Percentiles rank a stretch among this genome's conserved stretches.
phyloP scores from a whole-genome alignment of 2,329 filamentous ascomycete genomes.

The Fusarium pseudoanthophilum region DNA sequence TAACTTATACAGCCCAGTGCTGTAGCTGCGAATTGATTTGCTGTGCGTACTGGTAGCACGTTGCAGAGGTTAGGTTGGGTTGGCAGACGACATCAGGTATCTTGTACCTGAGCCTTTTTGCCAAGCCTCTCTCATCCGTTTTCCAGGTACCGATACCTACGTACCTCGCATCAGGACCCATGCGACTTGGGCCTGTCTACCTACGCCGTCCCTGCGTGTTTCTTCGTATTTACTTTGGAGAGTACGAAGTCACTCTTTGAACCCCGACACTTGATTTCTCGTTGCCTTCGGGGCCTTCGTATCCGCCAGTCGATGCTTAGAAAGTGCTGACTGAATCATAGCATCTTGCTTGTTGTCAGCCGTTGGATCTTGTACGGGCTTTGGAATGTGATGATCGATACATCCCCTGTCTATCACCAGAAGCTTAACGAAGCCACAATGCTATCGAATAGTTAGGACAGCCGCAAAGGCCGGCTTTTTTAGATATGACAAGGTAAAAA shows the following conservation, averaged over 20 bases:
- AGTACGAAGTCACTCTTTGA: conserved; percentile 25
- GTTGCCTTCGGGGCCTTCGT: conserved; percentile 26
- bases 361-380: conserved; percentile 13
- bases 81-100: conserved; percentile 23
- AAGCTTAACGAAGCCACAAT: background rate
- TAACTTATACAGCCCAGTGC: background rate
- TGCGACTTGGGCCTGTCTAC: conserved; percentile 35
- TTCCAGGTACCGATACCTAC: conserved; percentile 39
- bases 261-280: conserved; percentile 23
- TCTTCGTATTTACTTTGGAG: conserved; percentile 39
- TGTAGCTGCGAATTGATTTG: conserved; percentile 10
- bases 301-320: conserved; percentile 22
- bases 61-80: conserved; percentile 15
- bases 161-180: conserved; percentile 40
- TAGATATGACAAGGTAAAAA: background rate
- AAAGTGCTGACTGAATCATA: conserved; percentile 19
- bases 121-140: conserved; percentile 24
- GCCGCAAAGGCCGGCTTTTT: background rate
- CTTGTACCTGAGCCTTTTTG: conserved; percentile 7
- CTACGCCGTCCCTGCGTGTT: conserved; percentile 38
- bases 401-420: conserved; percentile 21
- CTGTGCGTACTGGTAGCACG: conserved; percentile 10
- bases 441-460: background rate
- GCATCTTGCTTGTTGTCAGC: background rate
- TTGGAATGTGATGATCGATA: conserved; percentile 16